These are phyloP conservation scores for Isatis lusitanica DNA, from an alignment of 441 rosid genomes.

Conservation along the genomic window DNA sequence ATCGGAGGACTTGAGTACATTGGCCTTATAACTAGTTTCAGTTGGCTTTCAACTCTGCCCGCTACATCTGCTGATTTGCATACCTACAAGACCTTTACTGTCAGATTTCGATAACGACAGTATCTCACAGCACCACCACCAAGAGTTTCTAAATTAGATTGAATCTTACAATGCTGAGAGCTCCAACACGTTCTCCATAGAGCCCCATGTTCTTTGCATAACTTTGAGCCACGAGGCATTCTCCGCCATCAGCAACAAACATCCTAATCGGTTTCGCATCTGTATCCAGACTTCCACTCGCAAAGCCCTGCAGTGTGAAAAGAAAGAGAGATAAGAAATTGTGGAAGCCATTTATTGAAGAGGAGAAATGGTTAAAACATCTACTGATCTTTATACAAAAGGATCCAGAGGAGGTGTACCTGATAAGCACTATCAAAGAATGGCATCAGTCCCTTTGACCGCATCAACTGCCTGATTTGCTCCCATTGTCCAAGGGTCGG, in stretches of 20 bases:
- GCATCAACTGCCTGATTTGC: constrained; percentile 71
- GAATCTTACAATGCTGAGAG: constrained; percentile 81
- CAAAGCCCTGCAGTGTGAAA: constrained; percentile 60
- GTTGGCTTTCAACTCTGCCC: constrained; percentile 82
- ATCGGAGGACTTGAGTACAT: constrained; percentile 95
- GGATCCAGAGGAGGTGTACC: constrained; percentile 44
- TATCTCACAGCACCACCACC: neutral
- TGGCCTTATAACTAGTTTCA: constrained; percentile 87
- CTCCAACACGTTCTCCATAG: constrained; percentile 94
- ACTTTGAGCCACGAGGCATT: constrained; percentile 85
- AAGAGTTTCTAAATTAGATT: neutral
- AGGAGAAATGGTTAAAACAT: neutral
- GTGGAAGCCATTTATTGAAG: neutral
- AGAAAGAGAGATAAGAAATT: neutral
- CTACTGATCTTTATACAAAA: constrained; percentile 8
- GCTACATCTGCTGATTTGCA: constrained; percentile 89
- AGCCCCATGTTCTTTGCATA: constrained; percentile 98
- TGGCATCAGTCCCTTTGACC: constrained; percentile 71
- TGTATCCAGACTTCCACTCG: constrained; percentile 81
- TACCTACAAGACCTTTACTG: constrained; percentile 46
- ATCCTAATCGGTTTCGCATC: constrained; percentile 87
- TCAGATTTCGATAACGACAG: neutral
- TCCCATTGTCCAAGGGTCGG: constrained; percentile 89
- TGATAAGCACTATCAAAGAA: constrained; percentile 98
- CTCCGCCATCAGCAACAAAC: constrained; percentile 95